These are phyloP conservation scores for Silene latifolia DNA, from an alignment of 148 eudicot genomes.

Conservation along the genomic window DNA sequence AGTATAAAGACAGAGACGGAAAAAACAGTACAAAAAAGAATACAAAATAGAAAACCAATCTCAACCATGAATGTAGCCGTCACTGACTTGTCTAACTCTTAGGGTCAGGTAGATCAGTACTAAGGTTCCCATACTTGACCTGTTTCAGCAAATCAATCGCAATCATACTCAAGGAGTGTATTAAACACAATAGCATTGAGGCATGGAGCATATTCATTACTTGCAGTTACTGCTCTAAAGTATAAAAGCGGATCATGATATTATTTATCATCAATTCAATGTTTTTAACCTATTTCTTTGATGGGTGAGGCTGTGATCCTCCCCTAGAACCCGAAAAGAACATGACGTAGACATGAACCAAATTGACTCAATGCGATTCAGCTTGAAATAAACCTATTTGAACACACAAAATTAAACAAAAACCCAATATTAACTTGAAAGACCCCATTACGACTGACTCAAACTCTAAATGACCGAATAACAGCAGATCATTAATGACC, in stretches of 20 bases:
- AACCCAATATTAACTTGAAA: no score
- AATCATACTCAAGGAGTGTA: background rate
- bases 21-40: background rate
- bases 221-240: background rate
- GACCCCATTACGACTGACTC: no score
- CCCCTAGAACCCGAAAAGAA: background rate
- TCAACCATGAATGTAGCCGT: slow-evolving; percentile 32
- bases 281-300: no score
- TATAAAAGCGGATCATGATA: background rate
- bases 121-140: slow-evolving; percentile 86
- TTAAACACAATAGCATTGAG: background rate
- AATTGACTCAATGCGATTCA: no score
- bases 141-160: slow-evolving; percentile 23
- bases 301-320: no score
- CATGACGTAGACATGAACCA: no score
- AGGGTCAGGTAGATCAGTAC: slow-evolving; percentile 72
- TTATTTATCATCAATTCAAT: background rate
- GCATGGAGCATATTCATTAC: slow-evolving; percentile 8
- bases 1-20: background rate
- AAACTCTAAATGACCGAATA: background rate
- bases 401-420: no score
- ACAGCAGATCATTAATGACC: background rate
- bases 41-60: background rate
- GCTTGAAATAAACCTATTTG: no score
- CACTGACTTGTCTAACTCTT: slow-evolving; percentile 59